A percentile compares a stretch with the other conserved stretches of the same genome.
Conservation (phyloP, 495 filamentous ascomycete species). For the Talaromyces stipitatus region DNA sequence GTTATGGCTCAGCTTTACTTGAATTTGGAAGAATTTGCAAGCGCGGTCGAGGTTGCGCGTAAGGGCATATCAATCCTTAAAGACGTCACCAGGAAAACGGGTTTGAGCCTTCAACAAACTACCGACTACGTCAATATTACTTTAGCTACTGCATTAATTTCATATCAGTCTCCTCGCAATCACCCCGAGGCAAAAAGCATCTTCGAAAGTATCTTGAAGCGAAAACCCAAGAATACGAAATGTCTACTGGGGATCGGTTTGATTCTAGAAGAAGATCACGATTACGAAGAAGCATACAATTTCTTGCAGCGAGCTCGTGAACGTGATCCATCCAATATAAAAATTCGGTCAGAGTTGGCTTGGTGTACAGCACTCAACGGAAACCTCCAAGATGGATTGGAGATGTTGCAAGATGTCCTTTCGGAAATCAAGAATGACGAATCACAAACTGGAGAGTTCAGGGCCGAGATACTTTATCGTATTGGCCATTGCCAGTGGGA, state of each 20-base stretch:
- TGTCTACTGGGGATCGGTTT: conserved; percentile 86
- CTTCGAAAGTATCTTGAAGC: conserved; percentile 70
- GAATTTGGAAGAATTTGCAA: conserved; percentile 79
- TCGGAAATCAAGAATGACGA: conserved; percentile 46
- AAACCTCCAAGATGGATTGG: conserved; percentile 53
- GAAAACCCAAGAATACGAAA: conserved; percentile 62
- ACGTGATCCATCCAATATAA: conserved; percentile 62
- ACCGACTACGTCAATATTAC: conserved; percentile 65
- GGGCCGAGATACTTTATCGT: conserved; percentile 77
- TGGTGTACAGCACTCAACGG: conserved; percentile 88
- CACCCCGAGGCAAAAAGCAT: conserved; percentile 77
- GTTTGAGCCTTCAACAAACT: conserved; percentile 56
- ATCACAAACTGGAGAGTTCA: conserved; percentile 57
- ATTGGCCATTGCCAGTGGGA: conserved; percentile 89
- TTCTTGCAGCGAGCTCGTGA: conserved; percentile 69
- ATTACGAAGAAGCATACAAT: conserved; percentile 68
- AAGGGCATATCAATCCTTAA: conserved; percentile 56
- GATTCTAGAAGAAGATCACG: conserved; percentile 86
- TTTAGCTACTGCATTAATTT: conserved; percentile 75
- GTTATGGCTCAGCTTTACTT: conserved; percentile 81
- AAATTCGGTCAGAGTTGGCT: conserved; percentile 71
- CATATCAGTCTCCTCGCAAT: conserved; percentile 81
- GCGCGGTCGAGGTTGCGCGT: conserved; percentile 67
- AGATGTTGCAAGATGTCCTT: conserved; percentile 64
- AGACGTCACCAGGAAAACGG: conserved; percentile 55